Percentiles rank a stretch among this genome's conserved stretches.
Conservation (phyloP, 192 early-diverging fungal genomes). For the Coemansia sp. region DNA sequence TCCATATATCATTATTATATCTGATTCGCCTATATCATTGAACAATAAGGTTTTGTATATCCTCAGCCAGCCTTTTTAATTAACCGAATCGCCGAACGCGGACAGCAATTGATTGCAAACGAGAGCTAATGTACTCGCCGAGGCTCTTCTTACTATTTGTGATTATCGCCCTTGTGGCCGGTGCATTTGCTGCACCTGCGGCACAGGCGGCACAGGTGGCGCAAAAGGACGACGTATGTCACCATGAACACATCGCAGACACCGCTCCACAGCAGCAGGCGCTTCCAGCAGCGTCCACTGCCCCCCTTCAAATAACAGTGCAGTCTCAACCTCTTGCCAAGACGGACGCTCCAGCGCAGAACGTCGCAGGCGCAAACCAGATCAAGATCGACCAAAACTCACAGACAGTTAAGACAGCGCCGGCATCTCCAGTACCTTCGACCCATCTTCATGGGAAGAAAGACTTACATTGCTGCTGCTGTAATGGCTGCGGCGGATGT, state of each 20-base stretch:
- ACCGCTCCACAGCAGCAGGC: constrained; percentile 6
- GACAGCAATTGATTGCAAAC: neutral
- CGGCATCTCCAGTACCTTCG: constrained; percentile 1
- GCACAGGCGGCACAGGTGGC: neutral
- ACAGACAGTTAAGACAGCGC: neutral
- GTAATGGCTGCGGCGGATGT: constrained; percentile 20
- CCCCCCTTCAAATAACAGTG: neutral
- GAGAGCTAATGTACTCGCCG: constrained; percentile 15
- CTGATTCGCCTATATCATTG: neutral
- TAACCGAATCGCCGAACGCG: neutral
- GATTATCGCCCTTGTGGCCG: constrained; percentile 8
- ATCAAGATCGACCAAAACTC: neutral
- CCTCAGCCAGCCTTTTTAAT: neutral
- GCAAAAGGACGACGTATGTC: neutral
- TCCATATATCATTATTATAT: neutral
- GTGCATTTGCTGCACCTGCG: constrained; percentile 15
- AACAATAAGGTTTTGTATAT: neutral
- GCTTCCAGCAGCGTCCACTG: neutral
- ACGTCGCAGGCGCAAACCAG: neutral
- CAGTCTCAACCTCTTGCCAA: constrained; percentile 7
- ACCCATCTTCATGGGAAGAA: constrained; percentile 12
- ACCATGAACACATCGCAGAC: neutral
- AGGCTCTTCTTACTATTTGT: constrained; percentile 10
- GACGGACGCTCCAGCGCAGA: neutral
- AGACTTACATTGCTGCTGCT: constrained; percentile 36